Conservation (phyloP, 2,329 filamentous ascomycete species). For the Pyricularia grisea region DNA sequence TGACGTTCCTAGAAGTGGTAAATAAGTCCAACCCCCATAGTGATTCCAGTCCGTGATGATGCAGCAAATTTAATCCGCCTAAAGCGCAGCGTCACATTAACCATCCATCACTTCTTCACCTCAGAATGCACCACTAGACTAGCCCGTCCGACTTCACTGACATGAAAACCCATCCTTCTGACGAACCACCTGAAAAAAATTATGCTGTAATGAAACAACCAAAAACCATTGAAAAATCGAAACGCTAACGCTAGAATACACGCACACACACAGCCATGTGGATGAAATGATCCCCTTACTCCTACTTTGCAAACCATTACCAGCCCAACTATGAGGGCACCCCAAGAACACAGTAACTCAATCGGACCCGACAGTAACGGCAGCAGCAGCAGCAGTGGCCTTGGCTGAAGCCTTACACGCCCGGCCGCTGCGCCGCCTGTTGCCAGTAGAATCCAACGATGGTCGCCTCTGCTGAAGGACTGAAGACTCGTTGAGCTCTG, state of each 20-base stretch:
- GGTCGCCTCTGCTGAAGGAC: background rate
- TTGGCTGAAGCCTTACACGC: conserved; percentile 1
- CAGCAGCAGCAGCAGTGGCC: background rate
- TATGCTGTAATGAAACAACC: background rate
- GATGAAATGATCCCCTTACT: background rate
- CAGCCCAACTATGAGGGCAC: background rate
- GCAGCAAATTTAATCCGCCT: too few relatives aligned
- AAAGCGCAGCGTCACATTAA: too few relatives aligned
- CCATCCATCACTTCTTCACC: background rate
- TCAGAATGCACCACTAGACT: background rate
- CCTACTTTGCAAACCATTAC: background rate
- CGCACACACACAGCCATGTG: background rate
- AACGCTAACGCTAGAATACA: background rate
- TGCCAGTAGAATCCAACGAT: background rate
- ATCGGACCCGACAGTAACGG: background rate
- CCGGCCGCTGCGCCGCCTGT: conserved; percentile 5
- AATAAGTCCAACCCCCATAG: too few relatives aligned
- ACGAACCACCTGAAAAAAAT: background rate
- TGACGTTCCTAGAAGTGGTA: background rate
- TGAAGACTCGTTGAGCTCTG: background rate
- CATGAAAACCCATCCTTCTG: background rate
- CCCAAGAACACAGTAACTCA: background rate
- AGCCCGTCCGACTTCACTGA: background rate
- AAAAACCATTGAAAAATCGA: background rate
- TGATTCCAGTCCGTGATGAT: background rate